Evolutionary conservation across 2,329 filamentous ascomycete species (phyloP).

Genomic region (Penicillium hesseltinei): DNA sequence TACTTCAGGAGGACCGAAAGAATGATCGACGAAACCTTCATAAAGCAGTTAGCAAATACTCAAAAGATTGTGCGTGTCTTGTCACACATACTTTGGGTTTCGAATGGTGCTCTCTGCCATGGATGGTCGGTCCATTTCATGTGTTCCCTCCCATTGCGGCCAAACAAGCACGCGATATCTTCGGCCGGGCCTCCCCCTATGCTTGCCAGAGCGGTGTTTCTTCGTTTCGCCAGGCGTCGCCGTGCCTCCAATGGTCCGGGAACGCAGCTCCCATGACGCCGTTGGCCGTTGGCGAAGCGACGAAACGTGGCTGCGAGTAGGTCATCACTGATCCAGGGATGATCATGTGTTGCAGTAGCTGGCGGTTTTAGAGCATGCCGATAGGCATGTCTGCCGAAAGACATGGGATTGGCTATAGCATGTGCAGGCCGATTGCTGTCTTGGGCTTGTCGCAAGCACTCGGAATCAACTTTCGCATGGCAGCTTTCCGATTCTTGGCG

Average conservation of each 20-base stretch:
- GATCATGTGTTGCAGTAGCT: conserved; percentile 29
- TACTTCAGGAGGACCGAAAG: conserved; percentile 16
- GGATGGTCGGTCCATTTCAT: conserved; percentile 35
- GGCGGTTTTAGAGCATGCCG: conserved; percentile 37
- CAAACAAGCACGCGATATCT: conserved; percentile 44
- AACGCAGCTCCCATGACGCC: conserved; percentile 59
- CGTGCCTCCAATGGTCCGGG: conserved; percentile 63
- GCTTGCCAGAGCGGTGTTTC: conserved; percentile 52
- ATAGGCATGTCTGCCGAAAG: conserved; percentile 44
- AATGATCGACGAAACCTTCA: conserved; percentile 23
- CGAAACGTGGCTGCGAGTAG: conserved; percentile 49
- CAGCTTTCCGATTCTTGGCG: conserved; percentile 20
- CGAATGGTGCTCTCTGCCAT: conserved; percentile 24
- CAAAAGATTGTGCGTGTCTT: not conserved
- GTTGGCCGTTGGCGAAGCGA: conserved; percentile 46
- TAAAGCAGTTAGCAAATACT: not conserved
- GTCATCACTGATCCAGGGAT: conserved; percentile 49
- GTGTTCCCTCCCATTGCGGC: conserved; percentile 40
- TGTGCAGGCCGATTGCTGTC: conserved; percentile 25
- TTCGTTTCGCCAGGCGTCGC: conserved; percentile 54
- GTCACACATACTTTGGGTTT: conserved; percentile 24
- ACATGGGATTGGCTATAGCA: conserved; percentile 35
- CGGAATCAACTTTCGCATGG: conserved; percentile 13
- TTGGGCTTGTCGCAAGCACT: conserved; percentile 5
- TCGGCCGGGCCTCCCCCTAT: conserved; percentile 30